A percentile compares a stretch with the other conserved stretches of the same genome.
These are phyloP conservation scores for Micractinium sp. DNA, from an alignment of 139 green algal genomes.

Conservation along the genomic window DNA sequence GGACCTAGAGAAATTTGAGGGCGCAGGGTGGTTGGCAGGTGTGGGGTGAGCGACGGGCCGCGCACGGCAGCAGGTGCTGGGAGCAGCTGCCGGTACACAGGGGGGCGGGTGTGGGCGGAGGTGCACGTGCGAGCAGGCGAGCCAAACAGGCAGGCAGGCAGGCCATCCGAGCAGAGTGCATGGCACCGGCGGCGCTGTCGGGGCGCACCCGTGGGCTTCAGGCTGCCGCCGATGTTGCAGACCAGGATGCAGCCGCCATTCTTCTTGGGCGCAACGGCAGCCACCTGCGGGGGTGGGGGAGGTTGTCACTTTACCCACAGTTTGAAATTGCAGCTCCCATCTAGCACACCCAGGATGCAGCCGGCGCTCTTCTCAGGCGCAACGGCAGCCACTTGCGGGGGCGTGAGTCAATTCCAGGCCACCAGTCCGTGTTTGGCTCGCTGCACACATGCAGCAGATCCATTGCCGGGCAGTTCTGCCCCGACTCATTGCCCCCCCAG, in stretches of 20 bases:
- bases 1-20: too few species aligned
- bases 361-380: background rate
- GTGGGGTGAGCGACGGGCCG: too few species aligned
- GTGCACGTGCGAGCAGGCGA: background rate
- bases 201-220: conserved; percentile 31
- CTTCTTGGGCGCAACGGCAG: background rate
- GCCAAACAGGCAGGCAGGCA: background rate
- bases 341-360: conserved; percentile 45
- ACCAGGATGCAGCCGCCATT: conserved; percentile 53
- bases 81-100: background rate
- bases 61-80: too few species aligned
- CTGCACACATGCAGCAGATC: too few species aligned
- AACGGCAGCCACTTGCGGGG: background rate
- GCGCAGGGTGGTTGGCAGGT: too few species aligned
- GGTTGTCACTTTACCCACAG: too few species aligned
- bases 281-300: background rate
- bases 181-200: background rate
- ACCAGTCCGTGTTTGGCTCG: too few species aligned
- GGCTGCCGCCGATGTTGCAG: conserved; percentile 70
- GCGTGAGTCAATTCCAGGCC: too few species aligned
- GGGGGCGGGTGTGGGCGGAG: too few species aligned
- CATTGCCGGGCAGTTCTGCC: too few species aligned
- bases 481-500: too few species aligned
- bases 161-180: background rate
- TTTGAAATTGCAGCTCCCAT: too few species aligned